Base-by-base conservation (phyloP, 2,329 filamentous ascomycete species). In the Trichoderma endophyticum region DNA sequence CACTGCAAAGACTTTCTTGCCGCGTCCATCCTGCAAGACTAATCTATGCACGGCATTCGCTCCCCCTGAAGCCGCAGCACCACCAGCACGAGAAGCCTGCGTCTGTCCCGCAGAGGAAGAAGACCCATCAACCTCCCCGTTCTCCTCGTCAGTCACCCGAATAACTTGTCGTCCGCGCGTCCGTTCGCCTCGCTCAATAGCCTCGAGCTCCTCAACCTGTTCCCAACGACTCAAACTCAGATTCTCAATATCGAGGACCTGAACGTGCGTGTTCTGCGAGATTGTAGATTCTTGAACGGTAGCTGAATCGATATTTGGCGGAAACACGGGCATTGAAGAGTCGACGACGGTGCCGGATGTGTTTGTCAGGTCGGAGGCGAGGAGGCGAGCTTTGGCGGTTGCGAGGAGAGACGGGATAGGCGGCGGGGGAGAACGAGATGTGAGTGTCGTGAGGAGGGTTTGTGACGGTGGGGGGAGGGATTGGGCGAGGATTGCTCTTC, bases 181-280 rank as follows among this genome's bases (percentile, higher is more conserved):
- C 74, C 85, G 88, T 82, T 95, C 93, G 1, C 93, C 93, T 14
- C 92, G 86, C 77, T 92, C 90, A 59, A 90, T 84, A 57, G 90
- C 88, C 80, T 95, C 93, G 7, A 96, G 89, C 39, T 91, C 90
- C 80, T 98, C 94, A 36, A 97, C 88, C 80, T 98, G 94, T 74
- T 93, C 91, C 93, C 95, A 97, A 66, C 92, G 88, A 76, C 92
- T 94, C 67, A 88, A 86, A 2, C 91, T 88, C 24, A 98, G 87
- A 78, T 98, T 95, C 78, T 97, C 92, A 8, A 98, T 86, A 76
- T 97, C 94, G 1, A 97, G 83, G 1, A 98, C 88, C 80, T 98
- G 96, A 1, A 96, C 91, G 3, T 91, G 85, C 1, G 95, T 85
- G 36, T 93, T 88, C 1, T 85, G 86, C 0, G 83, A 73, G 0